phyloP scores from a whole-genome alignment of 2,329 filamentous ascomycete species.

The Ascochyta viciae-villosae region DNA sequence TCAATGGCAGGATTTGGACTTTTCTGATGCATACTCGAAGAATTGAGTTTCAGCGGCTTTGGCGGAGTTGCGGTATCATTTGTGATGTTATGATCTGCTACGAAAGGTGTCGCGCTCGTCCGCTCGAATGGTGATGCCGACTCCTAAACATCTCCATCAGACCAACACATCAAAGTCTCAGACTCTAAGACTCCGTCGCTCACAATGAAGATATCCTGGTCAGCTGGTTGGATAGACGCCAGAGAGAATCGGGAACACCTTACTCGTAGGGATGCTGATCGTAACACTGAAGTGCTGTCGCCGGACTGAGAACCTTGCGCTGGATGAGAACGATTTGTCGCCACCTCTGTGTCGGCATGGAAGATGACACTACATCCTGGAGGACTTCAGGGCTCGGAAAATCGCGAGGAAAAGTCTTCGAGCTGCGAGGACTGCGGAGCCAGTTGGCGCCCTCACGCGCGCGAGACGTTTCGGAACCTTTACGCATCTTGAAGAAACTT shows the following conservation, averaged over 20 bases:
- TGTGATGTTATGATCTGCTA: not conserved
- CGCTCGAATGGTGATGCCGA: not conserved
- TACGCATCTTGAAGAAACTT: not conserved
- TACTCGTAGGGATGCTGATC: not conserved
- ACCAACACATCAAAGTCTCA: too few species aligned
- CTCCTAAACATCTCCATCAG: not conserved
- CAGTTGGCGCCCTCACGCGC: not conserved
- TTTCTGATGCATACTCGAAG: not conserved
- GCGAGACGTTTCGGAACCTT: not conserved
- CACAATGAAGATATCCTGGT: not conserved
- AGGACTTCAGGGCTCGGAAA: not conserved
- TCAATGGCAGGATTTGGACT: not conserved
- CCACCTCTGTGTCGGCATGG: not conserved
- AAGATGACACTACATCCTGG: not conserved
- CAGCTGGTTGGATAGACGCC: not conserved
- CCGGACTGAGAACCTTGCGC: too few species aligned
- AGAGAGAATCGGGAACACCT: not conserved
- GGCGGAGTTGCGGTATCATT: not conserved
- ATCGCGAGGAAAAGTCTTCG: not conserved
- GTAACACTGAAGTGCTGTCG: not conserved
- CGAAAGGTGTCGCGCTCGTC: not conserved
- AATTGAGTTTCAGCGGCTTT: not conserved
- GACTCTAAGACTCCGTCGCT: not conserved
- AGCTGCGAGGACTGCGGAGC: not conserved
- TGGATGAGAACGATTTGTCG: too few species aligned